A percentile compares a stretch with the other conserved stretches of the same genome.
These are phyloP conservation scores for Simplicillium sp. DNA, from an alignment of 2,329 filamentous ascomycete species.

Conservation along the genomic window DNA sequence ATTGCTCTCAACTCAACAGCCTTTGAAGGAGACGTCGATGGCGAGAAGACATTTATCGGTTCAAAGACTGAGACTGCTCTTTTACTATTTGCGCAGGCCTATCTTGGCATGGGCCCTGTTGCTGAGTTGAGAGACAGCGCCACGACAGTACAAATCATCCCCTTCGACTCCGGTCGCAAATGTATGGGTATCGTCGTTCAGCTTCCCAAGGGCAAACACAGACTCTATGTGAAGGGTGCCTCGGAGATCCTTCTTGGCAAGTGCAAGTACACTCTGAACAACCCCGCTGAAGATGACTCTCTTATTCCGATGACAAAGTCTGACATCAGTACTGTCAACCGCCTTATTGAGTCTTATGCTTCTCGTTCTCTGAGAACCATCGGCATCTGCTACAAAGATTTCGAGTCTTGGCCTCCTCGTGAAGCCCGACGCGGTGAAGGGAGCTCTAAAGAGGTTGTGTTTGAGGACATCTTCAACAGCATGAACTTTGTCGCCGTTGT, in stretches of 20 bases:
- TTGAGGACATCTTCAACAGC: constrained; percentile 57
- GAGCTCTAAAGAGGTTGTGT: constrained; percentile 50
- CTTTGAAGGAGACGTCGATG: constrained; percentile 65
- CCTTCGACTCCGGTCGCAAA: constrained; percentile 68
- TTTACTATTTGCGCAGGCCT: constrained; percentile 57
- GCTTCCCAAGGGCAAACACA: constrained; percentile 38
- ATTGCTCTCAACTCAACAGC: constrained; percentile 63
- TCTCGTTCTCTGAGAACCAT: constrained; percentile 76
- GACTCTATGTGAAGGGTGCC: constrained; percentile 55
- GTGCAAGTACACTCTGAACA: constrained; percentile 40
- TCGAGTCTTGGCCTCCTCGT: constrained; percentile 72
- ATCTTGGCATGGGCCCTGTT: constrained; percentile 58
- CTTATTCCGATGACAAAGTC: constrained; percentile 36
- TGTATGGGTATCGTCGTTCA: constrained; percentile 56
- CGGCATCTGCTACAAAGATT: constrained; percentile 74
- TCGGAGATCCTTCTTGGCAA: constrained; percentile 54
- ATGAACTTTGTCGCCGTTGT: constrained; percentile 64
- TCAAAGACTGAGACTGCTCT: constrained; percentile 72
- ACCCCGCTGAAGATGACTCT: constrained; percentile 35
- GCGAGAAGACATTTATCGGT: constrained; percentile 57
- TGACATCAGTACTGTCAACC: constrained; percentile 47
- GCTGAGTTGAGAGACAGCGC: constrained; percentile 53
- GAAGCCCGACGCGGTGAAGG: constrained; percentile 43
- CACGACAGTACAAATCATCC: constrained; percentile 55
- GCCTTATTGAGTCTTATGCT: constrained; percentile 69